These are phyloP conservation scores for Scortechinia acanthostroma DNA, from an alignment of 2,329 filamentous ascomycete species.

Conservation along the genomic window DNA sequence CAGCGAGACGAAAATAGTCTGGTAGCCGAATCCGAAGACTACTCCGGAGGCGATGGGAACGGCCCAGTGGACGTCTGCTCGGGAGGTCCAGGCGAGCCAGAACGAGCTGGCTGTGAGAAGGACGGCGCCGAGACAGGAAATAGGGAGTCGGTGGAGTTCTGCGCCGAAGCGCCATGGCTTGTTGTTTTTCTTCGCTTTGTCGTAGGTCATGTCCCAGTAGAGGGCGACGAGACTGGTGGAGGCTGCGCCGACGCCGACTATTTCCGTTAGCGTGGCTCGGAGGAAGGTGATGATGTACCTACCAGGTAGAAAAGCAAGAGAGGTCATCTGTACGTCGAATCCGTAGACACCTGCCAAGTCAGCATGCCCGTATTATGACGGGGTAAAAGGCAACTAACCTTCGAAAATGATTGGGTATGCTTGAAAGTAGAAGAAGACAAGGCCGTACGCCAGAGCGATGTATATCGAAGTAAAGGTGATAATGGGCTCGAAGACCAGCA, in stretches of 20 bases:
- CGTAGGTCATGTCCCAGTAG: background rate
- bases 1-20: background rate
- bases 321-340: background rate
- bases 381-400: too few species aligned
- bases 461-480: background rate
- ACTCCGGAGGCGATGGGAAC: background rate
- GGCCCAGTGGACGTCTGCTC: background rate
- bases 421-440: background rate
- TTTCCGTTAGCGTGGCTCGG: background rate
- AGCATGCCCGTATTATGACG: too few species aligned
- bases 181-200: background rate
- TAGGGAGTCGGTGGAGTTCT: background rate
- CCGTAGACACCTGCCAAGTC: too few species aligned
- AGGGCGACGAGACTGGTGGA: background rate
- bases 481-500: background rate
- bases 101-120: background rate
- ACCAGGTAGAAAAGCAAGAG: background rate
- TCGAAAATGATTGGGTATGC: background rate
- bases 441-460: background rate
- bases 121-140: background rate
- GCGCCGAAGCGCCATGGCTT: background rate
- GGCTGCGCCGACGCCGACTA: background rate
- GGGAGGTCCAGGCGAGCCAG: background rate
- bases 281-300: background rate
- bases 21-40: background rate